Conservation (phyloP, 805 yeast genomes). For the Kodamaea laetipori region DNA sequence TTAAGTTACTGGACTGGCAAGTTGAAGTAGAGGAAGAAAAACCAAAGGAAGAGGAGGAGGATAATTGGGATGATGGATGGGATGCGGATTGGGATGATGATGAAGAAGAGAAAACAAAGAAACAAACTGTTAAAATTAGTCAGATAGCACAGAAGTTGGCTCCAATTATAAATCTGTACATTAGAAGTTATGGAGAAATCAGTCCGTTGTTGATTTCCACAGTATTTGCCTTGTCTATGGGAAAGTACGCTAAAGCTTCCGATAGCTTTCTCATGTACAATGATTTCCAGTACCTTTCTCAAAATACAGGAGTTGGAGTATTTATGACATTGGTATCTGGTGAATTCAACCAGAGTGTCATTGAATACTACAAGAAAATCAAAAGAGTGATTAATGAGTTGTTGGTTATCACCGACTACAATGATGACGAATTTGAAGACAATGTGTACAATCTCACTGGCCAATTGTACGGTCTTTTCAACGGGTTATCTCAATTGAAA, state of each 20-base stretch:
- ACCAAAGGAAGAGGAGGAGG: conserved; percentile 12
- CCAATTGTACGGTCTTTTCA: conserved; percentile 27
- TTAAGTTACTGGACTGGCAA: conserved; percentile 9
- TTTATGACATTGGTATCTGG: conserved; percentile 6
- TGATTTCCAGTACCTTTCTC: conserved; percentile 32
- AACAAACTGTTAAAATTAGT: conserved; percentile 19
- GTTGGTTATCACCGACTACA: conserved; percentile 7
- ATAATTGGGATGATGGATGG: conserved; percentile 32
- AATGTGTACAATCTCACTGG: conserved; percentile 22
- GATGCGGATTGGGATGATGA: conserved; percentile 31
- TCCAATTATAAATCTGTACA: conserved; percentile 26
- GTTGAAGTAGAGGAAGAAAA: conserved; percentile 11
- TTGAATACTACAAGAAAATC: conserved; percentile 9
- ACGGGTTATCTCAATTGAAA: conserved; percentile 21
- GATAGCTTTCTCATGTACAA: conserved; percentile 39
- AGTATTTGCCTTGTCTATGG: conserved; percentile 32
- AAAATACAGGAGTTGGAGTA: conserved; percentile 12
- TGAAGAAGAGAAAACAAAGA: conserved; percentile 12
- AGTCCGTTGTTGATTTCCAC: conserved; percentile 26
- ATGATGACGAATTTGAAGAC: conserved; percentile 19
- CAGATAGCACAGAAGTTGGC: conserved; percentile 26
- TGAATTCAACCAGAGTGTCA: conserved; percentile 10
- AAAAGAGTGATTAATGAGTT: conserved; percentile 5
- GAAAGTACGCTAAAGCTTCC: conserved; percentile 34
- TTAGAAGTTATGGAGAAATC: conserved; percentile 21